Conservation (phyloP, 371 early-diverging fungal genomes). For the Lichtheimia ornata region DNA sequence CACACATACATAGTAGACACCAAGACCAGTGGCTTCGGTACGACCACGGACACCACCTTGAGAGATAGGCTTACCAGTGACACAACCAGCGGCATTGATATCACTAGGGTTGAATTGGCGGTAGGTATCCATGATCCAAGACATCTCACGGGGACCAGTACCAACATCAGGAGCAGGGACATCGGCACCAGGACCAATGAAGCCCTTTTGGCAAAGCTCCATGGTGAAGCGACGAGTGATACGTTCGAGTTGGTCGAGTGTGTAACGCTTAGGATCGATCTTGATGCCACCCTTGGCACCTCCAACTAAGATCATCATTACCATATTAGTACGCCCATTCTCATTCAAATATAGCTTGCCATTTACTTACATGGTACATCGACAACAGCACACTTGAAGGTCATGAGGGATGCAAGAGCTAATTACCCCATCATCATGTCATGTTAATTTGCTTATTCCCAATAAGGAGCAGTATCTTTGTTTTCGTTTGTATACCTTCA, state of each 20-base stretch:
- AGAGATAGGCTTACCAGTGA: conserved; percentile 87
- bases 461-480: not conserved
- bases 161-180: conserved; percentile 95
- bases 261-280: conserved; percentile 81
- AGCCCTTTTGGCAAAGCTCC: conserved; percentile 91
- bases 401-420: conserved; percentile 81
- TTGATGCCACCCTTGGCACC: conserved; percentile 89
- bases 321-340: not conserved
- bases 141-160: conserved; percentile 87
- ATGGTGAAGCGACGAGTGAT: conserved; percentile 90
- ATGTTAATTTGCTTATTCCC: not conserved
- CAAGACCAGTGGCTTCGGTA: conserved; percentile 89
- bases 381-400: conserved; percentile 91
- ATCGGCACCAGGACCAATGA: conserved; percentile 82
- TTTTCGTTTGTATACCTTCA: conserved; percentile 42
- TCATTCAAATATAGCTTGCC: not conserved
- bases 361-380: conserved; percentile 82
- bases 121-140: conserved; percentile 92
- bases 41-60: conserved; percentile 91
- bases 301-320: conserved; percentile 39
- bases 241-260: conserved; percentile 77
- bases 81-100: conserved; percentile 84
- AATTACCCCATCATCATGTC: not conserved
- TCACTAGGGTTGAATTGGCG: conserved; percentile 85
- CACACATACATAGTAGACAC: conserved; percentile 68